Conservation (phyloP, 208 protist genomes). For the Trichomonas vaginalis region DNA sequence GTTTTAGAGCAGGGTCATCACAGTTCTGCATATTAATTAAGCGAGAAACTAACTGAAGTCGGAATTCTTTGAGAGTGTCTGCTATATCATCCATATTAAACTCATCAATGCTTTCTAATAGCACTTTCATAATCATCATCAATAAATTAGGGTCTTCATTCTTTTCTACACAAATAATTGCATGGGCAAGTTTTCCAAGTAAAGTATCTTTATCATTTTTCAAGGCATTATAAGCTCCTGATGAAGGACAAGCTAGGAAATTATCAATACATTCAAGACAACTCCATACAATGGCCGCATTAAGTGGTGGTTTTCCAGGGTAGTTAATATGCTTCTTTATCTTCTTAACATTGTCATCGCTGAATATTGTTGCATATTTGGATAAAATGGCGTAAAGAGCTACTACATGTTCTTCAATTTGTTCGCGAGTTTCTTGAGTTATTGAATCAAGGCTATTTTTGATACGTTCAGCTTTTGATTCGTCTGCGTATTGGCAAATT, state of each 20-base stretch:
- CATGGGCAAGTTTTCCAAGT: not conserved
- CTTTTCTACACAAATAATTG: not conserved
- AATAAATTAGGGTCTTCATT: not conserved
- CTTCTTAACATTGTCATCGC: not conserved
- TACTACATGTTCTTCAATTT: not conserved
- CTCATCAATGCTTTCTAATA: not conserved
- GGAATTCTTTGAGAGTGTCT: not conserved
- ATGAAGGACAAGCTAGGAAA: not conserved
- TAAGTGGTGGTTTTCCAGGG: not conserved
- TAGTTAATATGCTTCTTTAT: not conserved
- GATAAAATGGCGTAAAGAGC: not conserved
- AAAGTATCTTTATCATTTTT: not conserved
- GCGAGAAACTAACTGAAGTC: not conserved
- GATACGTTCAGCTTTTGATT: no score
- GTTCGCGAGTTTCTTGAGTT: no score
- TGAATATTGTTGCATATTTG: not conserved
- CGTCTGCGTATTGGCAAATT: not conserved
- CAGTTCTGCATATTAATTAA: not conserved
- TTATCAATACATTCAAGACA: not conserved
- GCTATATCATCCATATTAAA: not conserved
- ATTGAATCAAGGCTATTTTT: no score
- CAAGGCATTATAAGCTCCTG: not conserved
- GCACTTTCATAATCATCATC: not conserved
- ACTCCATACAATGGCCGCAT: not conserved
- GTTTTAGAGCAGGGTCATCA: not conserved